Evolutionary conservation across 352 stramenopile genomes (phyloP).

Genomic region (Phytophthora ramorum): DNA sequence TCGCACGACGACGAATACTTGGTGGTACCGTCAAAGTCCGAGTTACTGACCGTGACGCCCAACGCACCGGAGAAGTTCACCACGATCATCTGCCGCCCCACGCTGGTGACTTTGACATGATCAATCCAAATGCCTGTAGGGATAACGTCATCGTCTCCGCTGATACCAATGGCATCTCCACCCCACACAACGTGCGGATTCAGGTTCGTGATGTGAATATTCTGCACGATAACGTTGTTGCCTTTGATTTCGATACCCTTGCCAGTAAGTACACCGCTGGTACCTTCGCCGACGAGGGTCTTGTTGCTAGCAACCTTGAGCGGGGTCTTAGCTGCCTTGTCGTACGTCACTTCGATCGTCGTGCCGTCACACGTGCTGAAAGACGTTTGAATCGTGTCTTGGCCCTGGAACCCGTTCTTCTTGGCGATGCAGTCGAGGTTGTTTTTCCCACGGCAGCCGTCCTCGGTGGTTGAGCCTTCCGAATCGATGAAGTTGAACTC

Average conservation of each 20-base stretch:
- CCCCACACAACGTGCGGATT: constrained; percentile 51
- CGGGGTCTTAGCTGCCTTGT: constrained; percentile 24
- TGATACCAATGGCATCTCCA: constrained; percentile 30
- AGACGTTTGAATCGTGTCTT: constrained; percentile 49
- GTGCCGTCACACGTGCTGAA: constrained; percentile 42
- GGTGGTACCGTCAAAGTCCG: constrained; percentile 11
- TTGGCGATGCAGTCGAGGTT: constrained; percentile 50
- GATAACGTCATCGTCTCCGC: constrained; percentile 15
- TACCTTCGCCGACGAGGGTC: constrained; percentile 48
- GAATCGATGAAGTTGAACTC: constrained; percentile 51
- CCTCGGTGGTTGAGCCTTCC: constrained; percentile 52
- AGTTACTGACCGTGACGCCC: constrained; percentile 58
- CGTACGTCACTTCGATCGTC: constrained; percentile 29
- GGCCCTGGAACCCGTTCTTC: constrained; percentile 53
- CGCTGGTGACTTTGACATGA: constrained; percentile 45
- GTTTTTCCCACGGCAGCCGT: constrained; percentile 43
- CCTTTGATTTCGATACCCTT: constrained; percentile 42
- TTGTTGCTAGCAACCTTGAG: constrained; percentile 41
- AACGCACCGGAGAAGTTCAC: constrained; percentile 31
- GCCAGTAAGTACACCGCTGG: constrained; percentile 43
- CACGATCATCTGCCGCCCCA: constrained; percentile 50
- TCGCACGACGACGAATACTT: constrained; percentile 51
- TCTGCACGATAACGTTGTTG: constrained; percentile 57
- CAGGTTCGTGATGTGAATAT: constrained; percentile 55
- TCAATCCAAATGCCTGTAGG: constrained; percentile 52